A percentile compares a stretch with the other conserved stretches of the same genome.
Conservation (phyloP, 345 rosid species). For the Eutrema yunnanense region DNA sequence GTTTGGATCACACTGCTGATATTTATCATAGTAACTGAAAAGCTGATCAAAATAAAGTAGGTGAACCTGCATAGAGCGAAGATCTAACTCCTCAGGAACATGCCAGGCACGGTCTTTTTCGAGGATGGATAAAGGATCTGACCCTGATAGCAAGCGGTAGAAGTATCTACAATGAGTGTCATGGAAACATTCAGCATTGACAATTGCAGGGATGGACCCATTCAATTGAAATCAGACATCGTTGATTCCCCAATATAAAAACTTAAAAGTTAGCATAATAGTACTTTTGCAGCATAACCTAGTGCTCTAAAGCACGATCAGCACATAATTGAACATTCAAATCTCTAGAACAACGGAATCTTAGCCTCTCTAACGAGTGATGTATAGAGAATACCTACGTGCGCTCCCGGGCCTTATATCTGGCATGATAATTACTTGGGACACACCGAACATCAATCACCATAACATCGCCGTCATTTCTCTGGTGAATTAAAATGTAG, state of each 20-base stretch:
- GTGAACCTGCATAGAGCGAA: slow-evolving; percentile 76
- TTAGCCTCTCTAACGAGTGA: slow-evolving; percentile 14
- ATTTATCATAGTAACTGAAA: neutral
- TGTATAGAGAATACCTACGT: slow-evolving; percentile 62
- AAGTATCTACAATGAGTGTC: slow-evolving; percentile 51
- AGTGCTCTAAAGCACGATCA: neutral
- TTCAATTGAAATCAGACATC: neutral
- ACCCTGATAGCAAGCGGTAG: slow-evolving; percentile 70
- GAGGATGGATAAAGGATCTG: slow-evolving; percentile 64
- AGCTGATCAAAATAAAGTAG: neutral
- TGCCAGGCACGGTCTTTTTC: slow-evolving; percentile 87
- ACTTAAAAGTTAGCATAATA: neutral
- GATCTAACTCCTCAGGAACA: slow-evolving; percentile 63
- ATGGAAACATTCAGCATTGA: neutral
- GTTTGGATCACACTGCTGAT: neutral
- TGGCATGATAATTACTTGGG: slow-evolving; percentile 78
- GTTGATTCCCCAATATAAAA: neutral
- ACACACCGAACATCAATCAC: slow-evolving; percentile 74
- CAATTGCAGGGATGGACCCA: neutral
- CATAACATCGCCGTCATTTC: slow-evolving; percentile 64
- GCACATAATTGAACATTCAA: neutral
- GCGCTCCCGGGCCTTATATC: slow-evolving; percentile 83
- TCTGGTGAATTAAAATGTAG: slow-evolving; percentile 33
- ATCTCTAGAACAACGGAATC: neutral
- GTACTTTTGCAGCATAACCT: neutral